Evolutionary conservation across 2,329 filamentous ascomycete genomes (phyloP), one percentile per base, ranked within the genome.

Genomic region (Monilinia laxa): DNA sequence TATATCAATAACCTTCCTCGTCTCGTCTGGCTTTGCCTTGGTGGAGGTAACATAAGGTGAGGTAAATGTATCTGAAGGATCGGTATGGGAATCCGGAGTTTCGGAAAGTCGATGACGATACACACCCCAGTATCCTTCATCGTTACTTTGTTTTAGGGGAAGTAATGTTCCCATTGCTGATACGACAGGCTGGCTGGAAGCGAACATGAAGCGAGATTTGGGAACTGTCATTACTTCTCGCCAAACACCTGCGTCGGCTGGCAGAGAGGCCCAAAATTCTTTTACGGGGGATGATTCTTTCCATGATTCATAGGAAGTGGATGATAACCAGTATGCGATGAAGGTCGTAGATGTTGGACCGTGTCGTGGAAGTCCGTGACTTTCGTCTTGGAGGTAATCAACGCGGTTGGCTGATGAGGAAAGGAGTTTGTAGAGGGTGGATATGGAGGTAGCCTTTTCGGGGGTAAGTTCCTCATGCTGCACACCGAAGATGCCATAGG

Each of bases 291-390:
- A 23, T 45, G 62, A 60, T n/a, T 47, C 53, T 20, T 47, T 53
- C 55, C 6, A 74, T 42, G 23, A 78, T 72, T 74, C 72, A 35
- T 71, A 68, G 14, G 73, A 73, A 20, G 73, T 68, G 0, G 62
- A 64, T 18, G 31, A 47, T 3, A 67, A 18, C 69, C 69, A 70
- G 20, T 70, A 70, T 5, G 69, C 71, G 54, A 73, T 45, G 10
- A 70, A 68, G 3, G 65, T 68, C 11, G 64, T 63, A 2, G 66
- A 59, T 35, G 63, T 62, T 49, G 66, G 68, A 0, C 53, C 31
- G 4, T 60, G 52, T n/a, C 52, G 53, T 58, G 56, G 45, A 18
- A 63, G 49, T 28, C 68, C 68, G 55, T 67, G 64, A 38, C 38
- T 67, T 51, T 70, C 58, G 47, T 63, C 57, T 40, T 65, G 52